Evolutionary conservation across 352 stramenopile species (phyloP).

Genomic region (Globisporangium rhizosaccharum): DNA sequence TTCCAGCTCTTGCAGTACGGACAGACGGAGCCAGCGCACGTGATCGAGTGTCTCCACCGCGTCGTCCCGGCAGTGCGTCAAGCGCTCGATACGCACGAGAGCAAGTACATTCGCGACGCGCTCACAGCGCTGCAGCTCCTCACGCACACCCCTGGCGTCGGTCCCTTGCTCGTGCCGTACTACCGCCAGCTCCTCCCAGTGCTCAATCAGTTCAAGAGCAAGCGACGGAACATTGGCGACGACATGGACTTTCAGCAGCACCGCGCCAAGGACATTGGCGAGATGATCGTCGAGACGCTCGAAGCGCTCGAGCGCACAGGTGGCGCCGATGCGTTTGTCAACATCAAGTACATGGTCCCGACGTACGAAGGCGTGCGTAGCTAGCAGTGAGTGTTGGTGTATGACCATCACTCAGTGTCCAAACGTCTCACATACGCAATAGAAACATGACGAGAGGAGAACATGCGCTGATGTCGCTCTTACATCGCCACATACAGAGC

Average conservation of each 20-base stretch:
- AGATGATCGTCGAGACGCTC: constrained; percentile 85
- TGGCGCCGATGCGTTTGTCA: constrained; percentile 87
- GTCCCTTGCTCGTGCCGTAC: constrained; percentile 85
- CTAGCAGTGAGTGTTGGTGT: not conserved
- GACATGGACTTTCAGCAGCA: constrained; percentile 89
- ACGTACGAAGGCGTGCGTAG: constrained; percentile 86
- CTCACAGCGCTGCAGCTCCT: constrained; percentile 59
- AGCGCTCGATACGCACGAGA: constrained; percentile 65
- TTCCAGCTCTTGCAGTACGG: constrained; percentile 82
- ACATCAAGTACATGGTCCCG: constrained; percentile 97
- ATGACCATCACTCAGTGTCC: not conserved
- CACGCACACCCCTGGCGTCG: constrained; percentile 49
- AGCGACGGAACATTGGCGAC: constrained; percentile 88
- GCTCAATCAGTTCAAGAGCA: constrained; percentile 88
- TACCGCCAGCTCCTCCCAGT: constrained; percentile 89
- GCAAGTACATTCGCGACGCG: constrained; percentile 41
- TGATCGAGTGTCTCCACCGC: constrained; percentile 62
- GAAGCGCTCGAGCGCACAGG: constrained; percentile 82
- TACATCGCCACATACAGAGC: too few species aligned
- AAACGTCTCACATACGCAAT: not conserved
- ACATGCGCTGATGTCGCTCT: too few species aligned
- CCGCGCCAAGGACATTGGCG: constrained; percentile 69
- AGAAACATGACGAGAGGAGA: too few species aligned
- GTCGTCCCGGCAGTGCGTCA: constrained; percentile 63
- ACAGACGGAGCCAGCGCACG: constrained; percentile 42